Conservation (phyloP, 768 basidiomycete species). For the Mycena leptocephala region DNA sequence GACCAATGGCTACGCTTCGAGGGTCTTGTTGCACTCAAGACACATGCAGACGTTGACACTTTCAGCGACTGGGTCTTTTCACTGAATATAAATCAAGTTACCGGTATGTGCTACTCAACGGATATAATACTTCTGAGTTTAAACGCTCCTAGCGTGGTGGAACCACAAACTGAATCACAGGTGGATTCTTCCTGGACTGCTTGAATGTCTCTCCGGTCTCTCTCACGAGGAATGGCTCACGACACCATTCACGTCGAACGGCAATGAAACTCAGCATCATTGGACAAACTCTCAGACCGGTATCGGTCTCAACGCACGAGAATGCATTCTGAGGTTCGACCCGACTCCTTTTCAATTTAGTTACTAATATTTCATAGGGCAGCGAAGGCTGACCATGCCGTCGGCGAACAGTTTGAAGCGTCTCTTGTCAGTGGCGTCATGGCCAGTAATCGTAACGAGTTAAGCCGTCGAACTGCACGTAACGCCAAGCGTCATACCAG, state of each 20-base stretch:
- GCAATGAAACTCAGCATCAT: too few relatives aligned
- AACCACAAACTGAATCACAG: too few relatives aligned
- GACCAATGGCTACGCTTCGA: not conserved
- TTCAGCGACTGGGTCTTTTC: not conserved
- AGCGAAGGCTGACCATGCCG: not conserved
- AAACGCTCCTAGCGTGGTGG: not conserved
- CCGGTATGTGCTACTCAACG: not conserved
- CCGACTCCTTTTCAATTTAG: too few relatives aligned
- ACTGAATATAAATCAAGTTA: not conserved
- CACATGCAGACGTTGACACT: not conserved
- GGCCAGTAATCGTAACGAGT: constrained; percentile 5
- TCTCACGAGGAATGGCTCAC: too few relatives aligned
- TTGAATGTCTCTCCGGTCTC: too few relatives aligned
- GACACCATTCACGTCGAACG: too few relatives aligned
- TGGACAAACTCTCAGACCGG: not conserved
- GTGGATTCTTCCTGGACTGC: too few relatives aligned
- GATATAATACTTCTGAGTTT: not conserved
- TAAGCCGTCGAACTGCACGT: constrained; percentile 4
- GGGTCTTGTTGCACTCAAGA: not conserved
- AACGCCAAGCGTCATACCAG: constrained; percentile 10
- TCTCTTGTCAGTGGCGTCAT: constrained; percentile 6
- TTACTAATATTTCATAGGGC: not conserved
- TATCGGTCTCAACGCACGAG: not conserved
- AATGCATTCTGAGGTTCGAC: not conserved
- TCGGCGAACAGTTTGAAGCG: not conserved